Evolutionary conservation across 2,329 filamentous ascomycete species (phyloP).

Genomic region (Aspergillus unguis): DNA sequence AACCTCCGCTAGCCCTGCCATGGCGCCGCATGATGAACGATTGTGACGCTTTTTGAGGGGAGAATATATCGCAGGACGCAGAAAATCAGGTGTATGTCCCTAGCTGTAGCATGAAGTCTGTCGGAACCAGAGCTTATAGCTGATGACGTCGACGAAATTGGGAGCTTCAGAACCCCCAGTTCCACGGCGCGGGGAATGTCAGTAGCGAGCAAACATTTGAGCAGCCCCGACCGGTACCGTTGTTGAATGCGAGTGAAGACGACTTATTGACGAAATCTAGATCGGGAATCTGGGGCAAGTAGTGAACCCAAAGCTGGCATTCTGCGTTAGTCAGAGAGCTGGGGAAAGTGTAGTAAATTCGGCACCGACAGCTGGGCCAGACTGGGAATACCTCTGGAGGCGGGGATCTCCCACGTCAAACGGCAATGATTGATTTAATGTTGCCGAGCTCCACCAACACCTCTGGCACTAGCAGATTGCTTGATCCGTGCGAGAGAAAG

Average conservation of each 20-base stretch:
- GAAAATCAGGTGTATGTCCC: slow-evolving; percentile 8
- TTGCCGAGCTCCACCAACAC: slow-evolving; percentile 30
- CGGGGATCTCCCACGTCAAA: slow-evolving; percentile 35
- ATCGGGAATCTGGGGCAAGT: slow-evolving; percentile 5
- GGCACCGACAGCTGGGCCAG: slow-evolving; percentile 7
- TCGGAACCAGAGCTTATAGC: slow-evolving; percentile 22
- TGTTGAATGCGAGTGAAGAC: neutral
- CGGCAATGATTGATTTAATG: slow-evolving; percentile 15
- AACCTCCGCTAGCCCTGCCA: slow-evolving; percentile 44
- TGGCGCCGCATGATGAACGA: slow-evolving; percentile 44
- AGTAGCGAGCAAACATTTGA: slow-evolving; percentile 15
- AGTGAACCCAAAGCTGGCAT: slow-evolving; percentile 8
- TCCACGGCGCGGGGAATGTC: slow-evolving; percentile 16
- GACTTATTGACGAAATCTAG: neutral
- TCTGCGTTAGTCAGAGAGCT: slow-evolving; percentile 7
- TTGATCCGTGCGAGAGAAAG: neutral
- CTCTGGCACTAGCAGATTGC: slow-evolving; percentile 2
- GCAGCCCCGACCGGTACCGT: neutral
- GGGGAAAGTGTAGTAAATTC: slow-evolving; percentile 1
- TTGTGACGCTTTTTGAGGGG: slow-evolving; percentile 12
- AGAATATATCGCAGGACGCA: slow-evolving; percentile 11
- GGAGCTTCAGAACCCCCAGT: slow-evolving; percentile 23
- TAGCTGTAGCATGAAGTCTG: slow-evolving; percentile 20
- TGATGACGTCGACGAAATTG: slow-evolving; percentile 40
- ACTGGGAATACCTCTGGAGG: slow-evolving; percentile 23